Conservation (phyloP, 2,329 filamentous ascomycete species). For the Bipolaris zeicola region DNA sequence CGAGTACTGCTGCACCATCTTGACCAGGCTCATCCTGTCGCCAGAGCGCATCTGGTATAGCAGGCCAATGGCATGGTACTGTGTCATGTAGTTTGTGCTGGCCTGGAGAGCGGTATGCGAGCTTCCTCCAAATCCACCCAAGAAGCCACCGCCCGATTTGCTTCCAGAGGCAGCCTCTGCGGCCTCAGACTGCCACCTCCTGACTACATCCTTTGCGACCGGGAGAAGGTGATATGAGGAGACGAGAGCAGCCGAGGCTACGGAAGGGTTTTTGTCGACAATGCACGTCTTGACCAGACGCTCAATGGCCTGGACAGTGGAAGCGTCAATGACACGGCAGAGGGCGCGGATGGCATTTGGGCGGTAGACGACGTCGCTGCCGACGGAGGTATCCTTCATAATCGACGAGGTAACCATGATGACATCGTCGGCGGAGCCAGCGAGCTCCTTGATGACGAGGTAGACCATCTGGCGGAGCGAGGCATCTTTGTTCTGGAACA, state of each 20-base stretch:
- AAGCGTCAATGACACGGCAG: constrained; percentile 93
- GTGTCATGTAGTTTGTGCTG: constrained; percentile 90
- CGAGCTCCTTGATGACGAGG: constrained; percentile 96
- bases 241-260: constrained; percentile 92
- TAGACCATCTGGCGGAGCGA: constrained; percentile 99
- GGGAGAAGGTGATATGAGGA: constrained; percentile 98
- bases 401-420: constrained; percentile 99
- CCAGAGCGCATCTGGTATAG: constrained; percentile 97
- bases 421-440: constrained; percentile 93
- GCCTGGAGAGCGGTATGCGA: constrained; percentile 72
- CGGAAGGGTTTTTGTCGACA: constrained; percentile 97
- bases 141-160: constrained; percentile 89
- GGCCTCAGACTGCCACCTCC: constrained; percentile 97
- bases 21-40: constrained; percentile 96
- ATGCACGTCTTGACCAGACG: constrained; percentile 99
- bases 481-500: constrained; percentile 99
- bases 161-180: constrained; percentile 91
- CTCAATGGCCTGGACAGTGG: constrained; percentile 96
- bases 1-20: constrained; percentile 99
- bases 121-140: constrained; percentile 86
- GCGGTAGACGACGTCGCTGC: constrained; percentile 80
- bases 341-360: constrained; percentile 95
- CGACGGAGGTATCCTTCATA: constrained; percentile 98
- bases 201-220: constrained; percentile 91
- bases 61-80: constrained; percentile 97